Evolutionary conservation across 2,329 filamentous ascomycete species (phyloP).

Genomic region (Annulohypoxylon truncatum): DNA sequence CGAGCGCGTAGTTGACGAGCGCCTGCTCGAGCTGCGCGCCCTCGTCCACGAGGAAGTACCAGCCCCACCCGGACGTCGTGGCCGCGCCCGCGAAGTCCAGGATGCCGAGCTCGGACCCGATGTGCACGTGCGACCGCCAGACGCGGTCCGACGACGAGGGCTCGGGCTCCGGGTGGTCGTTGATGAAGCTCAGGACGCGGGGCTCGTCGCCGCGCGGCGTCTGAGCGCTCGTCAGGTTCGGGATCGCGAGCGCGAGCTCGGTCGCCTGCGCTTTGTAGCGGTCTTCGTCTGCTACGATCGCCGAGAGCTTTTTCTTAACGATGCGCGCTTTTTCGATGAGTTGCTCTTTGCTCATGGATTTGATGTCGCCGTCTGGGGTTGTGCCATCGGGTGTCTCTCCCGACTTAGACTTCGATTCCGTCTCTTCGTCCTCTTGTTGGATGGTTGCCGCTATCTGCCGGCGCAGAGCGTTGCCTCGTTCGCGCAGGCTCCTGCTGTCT

Average conservation of each 20-base stretch:
- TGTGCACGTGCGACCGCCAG: constrained; percentile 83
- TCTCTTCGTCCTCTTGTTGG: constrained; percentile 57
- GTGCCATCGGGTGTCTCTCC: constrained; percentile 45
- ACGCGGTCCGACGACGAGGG: constrained; percentile 56
- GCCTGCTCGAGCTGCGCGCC: constrained; percentile 95
- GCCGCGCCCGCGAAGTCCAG: constrained; percentile 88
- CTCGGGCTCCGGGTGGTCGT: constrained; percentile 67
- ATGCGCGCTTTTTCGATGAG: constrained; percentile 72
- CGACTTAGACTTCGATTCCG: constrained; percentile 36
- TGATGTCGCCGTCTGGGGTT: constrained; percentile 46
- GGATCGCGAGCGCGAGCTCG: constrained; percentile 78
- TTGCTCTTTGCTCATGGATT: constrained; percentile 57
- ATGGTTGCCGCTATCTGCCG: constrained; percentile 63
- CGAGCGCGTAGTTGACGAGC: constrained; percentile 85
- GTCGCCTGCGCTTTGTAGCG: constrained; percentile 74
- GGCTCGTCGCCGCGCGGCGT: constrained; percentile 79
- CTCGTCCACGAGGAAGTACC: constrained; percentile 96
- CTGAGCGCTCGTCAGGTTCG: constrained; percentile 82
- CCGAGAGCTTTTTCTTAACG: constrained; percentile 71
- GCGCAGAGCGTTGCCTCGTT: constrained; percentile 74
- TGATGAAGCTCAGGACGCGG: constrained; percentile 79
- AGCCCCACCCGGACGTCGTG: constrained; percentile 92
- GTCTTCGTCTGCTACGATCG: constrained; percentile 72
- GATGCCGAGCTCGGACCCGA: constrained; percentile 87
- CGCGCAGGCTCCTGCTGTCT: constrained; percentile 69